Conservation (phyloP, 345 rosid genomes). For the Bruguiera gymnorhiza region DNA sequence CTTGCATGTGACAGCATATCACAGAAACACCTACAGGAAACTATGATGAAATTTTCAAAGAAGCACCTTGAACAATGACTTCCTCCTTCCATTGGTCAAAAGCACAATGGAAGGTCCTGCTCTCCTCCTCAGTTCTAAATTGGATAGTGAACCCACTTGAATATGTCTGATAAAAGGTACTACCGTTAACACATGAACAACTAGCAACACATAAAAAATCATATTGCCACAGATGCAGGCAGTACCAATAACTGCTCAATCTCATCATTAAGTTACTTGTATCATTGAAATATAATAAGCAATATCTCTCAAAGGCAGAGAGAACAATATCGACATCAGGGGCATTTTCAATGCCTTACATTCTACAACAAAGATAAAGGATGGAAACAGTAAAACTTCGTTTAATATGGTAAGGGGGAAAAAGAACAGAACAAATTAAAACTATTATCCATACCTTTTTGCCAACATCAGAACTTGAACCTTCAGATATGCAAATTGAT, state of each 20-base stretch:
- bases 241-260: slow-evolving; percentile 4
- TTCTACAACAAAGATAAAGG: neutral
- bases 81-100: slow-evolving; percentile 81
- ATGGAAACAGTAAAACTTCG: neutral
- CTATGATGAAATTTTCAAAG: slow-evolving; percentile 26
- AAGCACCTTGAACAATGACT: slow-evolving; percentile 55
- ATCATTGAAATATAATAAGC: neutral
- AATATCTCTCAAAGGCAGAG: neutral
- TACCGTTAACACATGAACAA: slow-evolving; percentile 25
- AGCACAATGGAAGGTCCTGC: slow-evolving; percentile 69
- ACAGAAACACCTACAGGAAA: slow-evolving; percentile 9
- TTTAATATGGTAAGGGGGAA: neutral
- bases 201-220: slow-evolving; percentile 18
- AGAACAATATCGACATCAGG: neutral
- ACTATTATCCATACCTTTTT: slow-evolving; percentile 51
- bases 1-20: slow-evolving; percentile 3
- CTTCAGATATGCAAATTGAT: slow-evolving; percentile 61
- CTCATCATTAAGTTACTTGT: neutral
- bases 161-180: slow-evolving; percentile 56
- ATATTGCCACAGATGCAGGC: slow-evolving; percentile 4
- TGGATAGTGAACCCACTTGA: slow-evolving; percentile 59
- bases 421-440: neutral
- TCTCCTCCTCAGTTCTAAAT: slow-evolving; percentile 73
- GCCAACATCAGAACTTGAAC: slow-evolving; percentile 26
- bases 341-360: neutral